Conservation (phyloP, 352 stramenopile genomes). For the Globisporangium irregulare region DNA sequence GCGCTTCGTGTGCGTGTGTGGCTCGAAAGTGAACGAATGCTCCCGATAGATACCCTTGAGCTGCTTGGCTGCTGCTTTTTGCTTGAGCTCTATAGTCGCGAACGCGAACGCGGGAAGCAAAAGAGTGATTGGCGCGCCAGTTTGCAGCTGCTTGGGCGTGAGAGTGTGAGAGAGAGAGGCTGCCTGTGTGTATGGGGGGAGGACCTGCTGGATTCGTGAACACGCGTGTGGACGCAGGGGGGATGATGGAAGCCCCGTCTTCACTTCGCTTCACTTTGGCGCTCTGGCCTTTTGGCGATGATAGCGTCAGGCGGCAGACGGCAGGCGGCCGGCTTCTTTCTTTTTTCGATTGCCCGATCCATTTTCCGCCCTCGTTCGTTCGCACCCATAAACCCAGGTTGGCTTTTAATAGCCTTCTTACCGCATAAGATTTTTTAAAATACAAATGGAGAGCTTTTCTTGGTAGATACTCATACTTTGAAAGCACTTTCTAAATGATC, state of each 20-base stretch:
- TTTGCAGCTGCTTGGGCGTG: not conserved
- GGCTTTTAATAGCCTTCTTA: not conserved
- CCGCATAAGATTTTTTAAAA: not conserved
- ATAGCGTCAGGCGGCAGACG: no score
- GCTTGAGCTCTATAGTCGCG: not conserved
- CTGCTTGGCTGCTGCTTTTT: not conserved
- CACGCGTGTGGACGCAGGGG: not conserved
- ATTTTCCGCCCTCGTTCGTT: conserved; percentile 1
- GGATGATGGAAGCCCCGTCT: not conserved
- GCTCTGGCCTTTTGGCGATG: not conserved
- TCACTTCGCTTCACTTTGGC: not conserved
- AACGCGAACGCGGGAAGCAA: not conserved
- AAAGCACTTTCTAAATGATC: no score
- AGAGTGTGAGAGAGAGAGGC: not conserved
- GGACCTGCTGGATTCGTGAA: not conserved
- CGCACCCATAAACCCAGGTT: not conserved
- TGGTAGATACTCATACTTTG: not conserved
- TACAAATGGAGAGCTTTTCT: not conserved
- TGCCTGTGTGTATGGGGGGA: not conserved
- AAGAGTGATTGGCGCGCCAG: not conserved
- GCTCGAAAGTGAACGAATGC: not conserved
- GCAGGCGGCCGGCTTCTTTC: not conserved
- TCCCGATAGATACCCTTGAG: not conserved
- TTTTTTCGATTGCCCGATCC: not conserved
- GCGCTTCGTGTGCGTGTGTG: not conserved